Evolutionary conservation across 345 rosid genomes (phyloP).

Genomic region (Murraya paniculata): DNA sequence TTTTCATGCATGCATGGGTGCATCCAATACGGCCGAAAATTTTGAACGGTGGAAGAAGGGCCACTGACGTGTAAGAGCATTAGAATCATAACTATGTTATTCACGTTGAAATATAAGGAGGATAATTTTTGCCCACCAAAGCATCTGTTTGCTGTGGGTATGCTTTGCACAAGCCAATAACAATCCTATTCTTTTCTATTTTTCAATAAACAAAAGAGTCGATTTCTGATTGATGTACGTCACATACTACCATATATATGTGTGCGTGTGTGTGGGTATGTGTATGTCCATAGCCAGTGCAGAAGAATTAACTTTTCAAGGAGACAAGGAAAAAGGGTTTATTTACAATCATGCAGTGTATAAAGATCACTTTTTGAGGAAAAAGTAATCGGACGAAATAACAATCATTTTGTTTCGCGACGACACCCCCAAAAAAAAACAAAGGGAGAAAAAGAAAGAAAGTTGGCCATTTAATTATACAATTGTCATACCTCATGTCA

Average conservation of each 20-base stretch:
- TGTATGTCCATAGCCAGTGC: not conserved
- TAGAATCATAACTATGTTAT: not conserved
- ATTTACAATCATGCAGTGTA: conserved; percentile 5
- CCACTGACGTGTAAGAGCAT: conserved; percentile 13
- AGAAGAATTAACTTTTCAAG: conserved; percentile 8
- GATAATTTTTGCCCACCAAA: conserved; percentile 5
- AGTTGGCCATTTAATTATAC: not conserved
- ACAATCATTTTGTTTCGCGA: conserved; percentile 16
- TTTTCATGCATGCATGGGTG: too few species aligned
- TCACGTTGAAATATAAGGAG: conserved; percentile 8
- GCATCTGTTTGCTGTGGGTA: not conserved
- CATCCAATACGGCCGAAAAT: too few species aligned
- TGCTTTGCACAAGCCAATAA: not conserved
- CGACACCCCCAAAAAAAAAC: too few species aligned
- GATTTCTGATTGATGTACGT: conserved; percentile 8
- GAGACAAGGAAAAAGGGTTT: conserved; percentile 3
- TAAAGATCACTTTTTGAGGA: not conserved
- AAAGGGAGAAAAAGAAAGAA: too few species aligned
- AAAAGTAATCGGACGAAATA: not conserved
- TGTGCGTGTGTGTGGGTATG: too few species aligned
- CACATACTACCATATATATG: too few species aligned
- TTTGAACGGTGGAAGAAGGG: not conserved
- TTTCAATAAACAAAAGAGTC: not conserved
- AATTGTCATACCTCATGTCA: not conserved
- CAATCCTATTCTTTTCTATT: not conserved